Base-by-base conservation (phyloP, 2,329 filamentous ascomycete genomes). In the Colletotrichum eremochloae region DNA sequence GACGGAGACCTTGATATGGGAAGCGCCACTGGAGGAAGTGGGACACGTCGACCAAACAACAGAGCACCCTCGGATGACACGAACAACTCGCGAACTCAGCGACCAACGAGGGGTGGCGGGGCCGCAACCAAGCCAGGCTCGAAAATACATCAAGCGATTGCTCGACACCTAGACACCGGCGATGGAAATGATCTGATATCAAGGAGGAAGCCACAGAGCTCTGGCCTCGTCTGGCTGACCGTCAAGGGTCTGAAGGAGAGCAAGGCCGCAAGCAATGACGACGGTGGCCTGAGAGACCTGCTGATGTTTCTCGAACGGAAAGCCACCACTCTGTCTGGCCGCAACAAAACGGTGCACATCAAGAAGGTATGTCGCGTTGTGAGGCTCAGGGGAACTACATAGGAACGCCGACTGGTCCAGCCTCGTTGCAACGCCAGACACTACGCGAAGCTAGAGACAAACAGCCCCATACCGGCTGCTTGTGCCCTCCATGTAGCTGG, bases 231-330 rank as follows among this genome's bases (percentile, higher is more conserved):
- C 14, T 78, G 76, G 76, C 75, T 90, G 50, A 84, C 83, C 70
- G 83, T 95, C 31, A 84, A 85, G 74, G 93, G 93, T 36, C 86
- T 94, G 77, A 90, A 88, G 77, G 82, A 88, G 56, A 94, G 92
- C 83, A 94, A 92, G 80, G 92, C 91, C 9, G 86, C 88, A 14
- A 85, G 79, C 38, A 93, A 94, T 75, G 79, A 87, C 40, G 92
- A 93, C 67, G 91, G 92, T 61, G 93, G 93, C 29, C 79, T 93
- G 36, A 86, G 87, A 72, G 88, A 89, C 71, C 84, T 94, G 40
- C 80, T 94, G 65, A 84, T 85, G 63, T 94, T 94, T 79, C 82
- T 95, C 74, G 91, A 94, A 82, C 89, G 91, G 77, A 94, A 94
- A 81, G 88, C 92, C 58, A 86, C 87, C 67, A 82, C 86, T 75